Base-by-base conservation (phyloP, 2,329 filamentous ascomycete species). In the Penicillium thymicola region DNA sequence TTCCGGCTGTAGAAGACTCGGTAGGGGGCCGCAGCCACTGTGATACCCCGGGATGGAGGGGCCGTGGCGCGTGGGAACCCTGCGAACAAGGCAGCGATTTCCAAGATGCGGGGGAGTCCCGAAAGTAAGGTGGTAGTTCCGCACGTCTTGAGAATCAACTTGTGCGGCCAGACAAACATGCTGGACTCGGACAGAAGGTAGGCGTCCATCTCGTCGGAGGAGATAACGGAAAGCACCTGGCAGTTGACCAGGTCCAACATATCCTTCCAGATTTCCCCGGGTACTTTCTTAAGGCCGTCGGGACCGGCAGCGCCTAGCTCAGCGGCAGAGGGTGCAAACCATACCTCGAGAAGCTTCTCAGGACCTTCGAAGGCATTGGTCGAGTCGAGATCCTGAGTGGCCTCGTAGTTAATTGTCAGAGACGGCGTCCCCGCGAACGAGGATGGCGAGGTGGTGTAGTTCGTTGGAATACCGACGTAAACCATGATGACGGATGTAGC, bases 91-190 rank as follows among this genome's bases (percentile, higher is more conserved):
- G 92, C 90, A 30, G 94, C 94, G 69, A 97, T 96, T 73, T 95
- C 91, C 52, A 99, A 82, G 74, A 99, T 88, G 65, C 91, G 90
- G 65, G 91, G 90, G 44, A 99, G 83, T 21, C 94, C 94, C 46
- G 89, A 88, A 7, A 99, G 84, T 51, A 99, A 80, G 3, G 94
- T 99, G 14, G 94, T 99, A 25, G 94, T 99, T 59, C 94, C 94
- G 70, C 94, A 99, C 8, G 94, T 99, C 85, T 99, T 99, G 65
- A 99, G 81, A 59, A 99, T 96, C 62, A 99, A 84, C 82, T 99
- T 99, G 84, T 99, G 94, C n/a, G 92, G 92, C 76, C 96, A 99
- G 67, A 99, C 91, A 73, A 99, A 99, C 92, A 99, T 96, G 89
- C 94, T 97, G 40, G 94, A 97, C 79, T 99, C 94, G 61, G 94